A percentile compares a stretch with the other conserved stretches of the same genome.
phyloP scores from a whole-genome alignment of 2,329 filamentous ascomycete genomes.

The Arthrobotrys musiformis region DNA sequence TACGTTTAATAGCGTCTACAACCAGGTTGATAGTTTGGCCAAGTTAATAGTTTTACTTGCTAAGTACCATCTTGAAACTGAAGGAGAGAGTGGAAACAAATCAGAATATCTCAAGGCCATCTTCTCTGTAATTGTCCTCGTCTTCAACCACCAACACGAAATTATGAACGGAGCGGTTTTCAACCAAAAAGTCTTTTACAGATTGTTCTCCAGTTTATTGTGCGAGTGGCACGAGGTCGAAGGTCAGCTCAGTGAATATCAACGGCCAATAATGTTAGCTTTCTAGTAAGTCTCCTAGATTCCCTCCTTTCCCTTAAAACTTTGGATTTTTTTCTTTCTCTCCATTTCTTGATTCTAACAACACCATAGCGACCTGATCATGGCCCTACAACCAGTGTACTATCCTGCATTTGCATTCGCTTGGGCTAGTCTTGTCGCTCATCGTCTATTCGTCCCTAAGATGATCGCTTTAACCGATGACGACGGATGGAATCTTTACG shows the following conservation, averaged over 20 bases:
- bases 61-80: constrained; percentile 72
- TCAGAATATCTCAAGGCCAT: constrained; percentile 80
- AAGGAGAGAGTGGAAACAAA: constrained; percentile 69
- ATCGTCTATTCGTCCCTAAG: constrained; percentile 83
- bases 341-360: constrained; percentile 65
- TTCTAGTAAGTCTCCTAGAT: constrained; percentile 63
- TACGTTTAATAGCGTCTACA: constrained; percentile 65
- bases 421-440: constrained; percentile 84
- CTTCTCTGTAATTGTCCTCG: constrained; percentile 78
- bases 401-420: constrained; percentile 85
- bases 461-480: constrained; percentile 68
- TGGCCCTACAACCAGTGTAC: constrained; percentile 78
- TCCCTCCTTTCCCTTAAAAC: no score
- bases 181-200: constrained; percentile 90
- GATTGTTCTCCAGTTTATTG: constrained; percentile 84
- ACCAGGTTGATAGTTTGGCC: constrained; percentile 80
- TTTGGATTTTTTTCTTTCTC: no score
- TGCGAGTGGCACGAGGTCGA: constrained; percentile 75
- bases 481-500: constrained; percentile 79
- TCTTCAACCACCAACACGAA: constrained; percentile 86
- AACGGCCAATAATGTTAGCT: constrained; percentile 75
- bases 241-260: constrained; percentile 72
- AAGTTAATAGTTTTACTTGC: constrained; percentile 82
- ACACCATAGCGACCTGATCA: constrained; percentile 68
- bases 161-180: constrained; percentile 79